phyloP scores from a whole-genome alignment of 1,139 yeast genomes.

The Hyphopichia wangnamkhiaoensis region DNA sequence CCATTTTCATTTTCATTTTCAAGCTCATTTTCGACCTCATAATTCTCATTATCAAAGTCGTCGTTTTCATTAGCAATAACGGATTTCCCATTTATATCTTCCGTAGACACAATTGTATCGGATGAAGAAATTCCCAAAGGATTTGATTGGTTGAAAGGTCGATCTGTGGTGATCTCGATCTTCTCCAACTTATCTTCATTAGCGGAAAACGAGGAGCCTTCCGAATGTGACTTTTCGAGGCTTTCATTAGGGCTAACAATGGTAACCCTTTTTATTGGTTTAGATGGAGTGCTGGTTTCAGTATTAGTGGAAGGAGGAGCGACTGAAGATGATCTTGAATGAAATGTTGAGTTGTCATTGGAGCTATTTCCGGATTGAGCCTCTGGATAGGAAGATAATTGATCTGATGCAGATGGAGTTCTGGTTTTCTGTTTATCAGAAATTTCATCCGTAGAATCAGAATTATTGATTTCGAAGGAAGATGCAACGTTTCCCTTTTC shows the following conservation, averaged over 20 bases:
- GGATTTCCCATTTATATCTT: slow-evolving; percentile 3
- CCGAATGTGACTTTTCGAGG: slow-evolving; percentile 10
- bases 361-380: background rate
- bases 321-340: background rate
- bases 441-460: slow-evolving; percentile 11
- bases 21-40: slow-evolving; percentile 5
- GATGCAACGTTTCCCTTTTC: slow-evolving; percentile 2
- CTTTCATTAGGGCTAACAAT: slow-evolving; percentile 28
- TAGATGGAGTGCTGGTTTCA: background rate
- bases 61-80: slow-evolving; percentile 5
- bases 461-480: slow-evolving; percentile 11
- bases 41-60: slow-evolving; percentile 8
- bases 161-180: background rate
- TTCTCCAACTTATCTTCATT: slow-evolving; percentile 10
- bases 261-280: slow-evolving; percentile 25
- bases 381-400: background rate
- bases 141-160: background rate
- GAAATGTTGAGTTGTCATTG: background rate
- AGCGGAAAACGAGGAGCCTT: background rate
- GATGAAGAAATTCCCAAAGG: background rate
- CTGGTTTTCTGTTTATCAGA: background rate
- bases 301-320: background rate
- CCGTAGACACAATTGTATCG: background rate
- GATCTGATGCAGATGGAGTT: slow-evolving; percentile 4
- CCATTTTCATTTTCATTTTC: slow-evolving; percentile 3